Base-by-base conservation (phyloP, 768 basidiomycete species). In the Lactifluus subvellereus region DNA sequence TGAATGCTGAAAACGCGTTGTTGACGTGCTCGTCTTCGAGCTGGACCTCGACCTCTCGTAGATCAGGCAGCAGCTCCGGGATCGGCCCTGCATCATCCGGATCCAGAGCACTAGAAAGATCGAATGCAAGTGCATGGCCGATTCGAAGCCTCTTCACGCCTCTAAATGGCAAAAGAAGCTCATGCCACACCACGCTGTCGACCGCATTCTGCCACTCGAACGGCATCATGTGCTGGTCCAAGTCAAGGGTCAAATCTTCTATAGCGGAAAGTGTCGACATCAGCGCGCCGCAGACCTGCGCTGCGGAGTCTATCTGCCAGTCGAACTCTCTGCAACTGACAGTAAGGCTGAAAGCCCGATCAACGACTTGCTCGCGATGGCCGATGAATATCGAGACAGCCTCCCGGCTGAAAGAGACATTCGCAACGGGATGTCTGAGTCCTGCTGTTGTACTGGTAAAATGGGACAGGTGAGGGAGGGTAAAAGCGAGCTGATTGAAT, bases 221-320 rank as follows among this genome's bases (percentile, higher is more conserved):
- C n/a, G 43, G 22, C 16, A 51, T 27, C 5, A 16, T 32, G 1
- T 42, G 16, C 0, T 22, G 45, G 18, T 48, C 9, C 1, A 18
- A 33, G 10, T 9, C 27, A 35, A 60, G 60, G 0, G 16, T 40
- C 6, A 60, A 37, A 14, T 30, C 30, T 18, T 60, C 32, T 7
- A 38, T 45, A 3, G 20, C 20, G 0, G 53, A 60, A 1, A 60
- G 45, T 6, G 43, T 1, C 13, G 53, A 35, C 18, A n/a, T n/a
- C 32, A 60, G 60, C 14, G 45, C 33, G 27, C 22, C 8, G 3
- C 43, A 61, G n/a, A 61, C 16, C 35, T 55, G 60, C 1, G 47
- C 45, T 14, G 60, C 60, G n/a, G 53, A 47, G 14, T 38, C 16
- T 6, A 61, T 33, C 33, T 61, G 53, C 60, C 60, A 49, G 27